These are phyloP conservation scores for Cydonia oblonga DNA, from an alignment of 331 rosid genomes.

Conservation along the genomic window DNA sequence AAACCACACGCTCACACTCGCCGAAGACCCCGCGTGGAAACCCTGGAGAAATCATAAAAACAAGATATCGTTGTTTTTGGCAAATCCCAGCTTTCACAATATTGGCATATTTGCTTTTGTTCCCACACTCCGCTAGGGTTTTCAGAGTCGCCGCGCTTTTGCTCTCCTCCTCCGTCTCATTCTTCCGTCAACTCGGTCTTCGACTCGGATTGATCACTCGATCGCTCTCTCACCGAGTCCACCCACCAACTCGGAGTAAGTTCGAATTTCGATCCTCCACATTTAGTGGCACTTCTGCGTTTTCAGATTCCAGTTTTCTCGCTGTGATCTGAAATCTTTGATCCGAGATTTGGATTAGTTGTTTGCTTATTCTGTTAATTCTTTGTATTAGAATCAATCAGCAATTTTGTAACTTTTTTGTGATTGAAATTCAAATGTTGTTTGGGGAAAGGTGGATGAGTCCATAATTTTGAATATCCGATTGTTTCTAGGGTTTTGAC, in stretches of 20 bases:
- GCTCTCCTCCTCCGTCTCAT: not conserved
- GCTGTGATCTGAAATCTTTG: constrained; percentile 15
- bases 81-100: constrained; percentile 12
- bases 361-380: not conserved
- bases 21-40: not conserved
- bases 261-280: not conserved
- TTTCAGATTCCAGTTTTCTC: not conserved
- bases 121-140: constrained; percentile 34
- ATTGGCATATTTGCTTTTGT: not conserved
- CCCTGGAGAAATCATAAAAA: not conserved
- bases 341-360: constrained; percentile 7
- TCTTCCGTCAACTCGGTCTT: not conserved
- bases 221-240: constrained; percentile 9
- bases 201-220: constrained; percentile 13
- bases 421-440: not conserved
- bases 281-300: not conserved
- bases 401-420: not conserved
- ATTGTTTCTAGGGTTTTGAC: not conserved
- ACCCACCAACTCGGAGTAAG: constrained; percentile 23
- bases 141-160: constrained; percentile 24
- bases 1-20: not conserved
- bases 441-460: not conserved
- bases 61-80: not conserved
- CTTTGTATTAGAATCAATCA: not conserved
- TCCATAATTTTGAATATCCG: not conserved